These are phyloP conservation scores for Corynespora cassiicola DNA, from an alignment of 2,329 filamentous ascomycete species.

Conservation along the genomic window DNA sequence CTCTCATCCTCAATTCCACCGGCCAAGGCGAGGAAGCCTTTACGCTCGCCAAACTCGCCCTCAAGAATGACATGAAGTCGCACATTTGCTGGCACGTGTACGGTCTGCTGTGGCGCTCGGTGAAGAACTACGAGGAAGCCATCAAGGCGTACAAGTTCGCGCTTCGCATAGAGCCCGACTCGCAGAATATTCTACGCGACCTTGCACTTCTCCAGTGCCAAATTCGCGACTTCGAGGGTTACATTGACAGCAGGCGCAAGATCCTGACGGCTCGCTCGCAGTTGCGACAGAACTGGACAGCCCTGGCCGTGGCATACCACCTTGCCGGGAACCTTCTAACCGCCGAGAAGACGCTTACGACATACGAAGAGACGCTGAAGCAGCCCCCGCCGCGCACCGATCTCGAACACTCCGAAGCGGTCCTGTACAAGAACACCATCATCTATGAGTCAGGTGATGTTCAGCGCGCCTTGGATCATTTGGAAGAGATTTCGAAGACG, in stretches of 20 bases:
- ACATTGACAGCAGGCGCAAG: constrained; percentile 83
- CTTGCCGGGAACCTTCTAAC: constrained; percentile 83
- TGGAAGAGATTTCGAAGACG: constrained; percentile 77
- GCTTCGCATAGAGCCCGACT: constrained; percentile 90
- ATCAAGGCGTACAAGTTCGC: constrained; percentile 99
- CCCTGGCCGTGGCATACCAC: constrained; percentile 92
- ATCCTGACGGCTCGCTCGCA: constrained; percentile 88
- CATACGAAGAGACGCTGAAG: constrained; percentile 93
- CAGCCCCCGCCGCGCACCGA: constrained; percentile 76
- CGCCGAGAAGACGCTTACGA: constrained; percentile 89
- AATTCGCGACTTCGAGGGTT: constrained; percentile 94
- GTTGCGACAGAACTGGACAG: constrained; percentile 93
- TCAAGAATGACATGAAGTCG: constrained; percentile 97
- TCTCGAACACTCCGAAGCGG: constrained; percentile 90
- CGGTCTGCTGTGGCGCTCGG: constrained; percentile 87
- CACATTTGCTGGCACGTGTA: constrained; percentile 99
- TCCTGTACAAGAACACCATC: constrained; percentile 93
- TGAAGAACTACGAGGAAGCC: constrained; percentile 98
- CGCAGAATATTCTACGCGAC: constrained; percentile 90
- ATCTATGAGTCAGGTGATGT: constrained; percentile 89
- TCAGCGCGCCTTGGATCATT: constrained; percentile 82
- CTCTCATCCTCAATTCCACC: constrained; percentile 90
- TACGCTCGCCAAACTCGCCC: constrained; percentile 85
- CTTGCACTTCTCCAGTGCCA: constrained; percentile 92
- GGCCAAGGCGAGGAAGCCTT: constrained; percentile 96